These are phyloP conservation scores for Irpex lacteus DNA, from an alignment of 1,284 basidiomycete species.

Conservation along the genomic window DNA sequence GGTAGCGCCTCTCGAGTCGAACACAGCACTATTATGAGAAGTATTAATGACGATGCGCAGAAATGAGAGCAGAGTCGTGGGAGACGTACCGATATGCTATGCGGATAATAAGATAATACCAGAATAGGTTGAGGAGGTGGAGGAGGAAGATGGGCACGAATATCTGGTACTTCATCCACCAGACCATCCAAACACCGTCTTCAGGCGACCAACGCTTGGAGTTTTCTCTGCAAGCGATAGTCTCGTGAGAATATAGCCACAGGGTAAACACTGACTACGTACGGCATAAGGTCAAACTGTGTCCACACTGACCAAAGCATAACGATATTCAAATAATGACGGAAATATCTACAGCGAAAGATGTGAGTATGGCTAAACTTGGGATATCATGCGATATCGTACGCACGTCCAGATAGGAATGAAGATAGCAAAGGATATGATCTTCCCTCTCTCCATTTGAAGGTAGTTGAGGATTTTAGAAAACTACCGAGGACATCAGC, in stretches of 20 bases:
- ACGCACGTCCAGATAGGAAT: slow-evolving; percentile 76
- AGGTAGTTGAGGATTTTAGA: slow-evolving; percentile 90
- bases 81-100: slow-evolving; percentile 52
- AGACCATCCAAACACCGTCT: slow-evolving; percentile 68
- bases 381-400: slow-evolving; percentile 31
- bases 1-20: neutral
- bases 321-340: slow-evolving; percentile 87
- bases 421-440: slow-evolving; percentile 67
- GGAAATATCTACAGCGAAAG: slow-evolving; percentile 73
- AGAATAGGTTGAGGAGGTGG: slow-evolving; percentile 86
- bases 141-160: slow-evolving; percentile 74
- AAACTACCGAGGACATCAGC: slow-evolving; percentile 43
- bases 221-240: slow-evolving; percentile 40
- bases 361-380: neutral
- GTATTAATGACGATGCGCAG: neutral
- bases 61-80: neutral
- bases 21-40: neutral
- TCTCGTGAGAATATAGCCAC: neutral
- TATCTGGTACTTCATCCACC: slow-evolving; percentile 85
- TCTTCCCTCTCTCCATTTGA: slow-evolving; percentile 61
- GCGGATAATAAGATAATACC: slow-evolving; percentile 82
- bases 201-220: slow-evolving; percentile 60
- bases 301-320: slow-evolving; percentile 89
- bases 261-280: slow-evolving; percentile 30
- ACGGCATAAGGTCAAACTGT: slow-evolving; percentile 83